phyloP scores from a whole-genome alignment of 1,284 basidiomycete genomes.

The Apiotrichum gamsii region DNA sequence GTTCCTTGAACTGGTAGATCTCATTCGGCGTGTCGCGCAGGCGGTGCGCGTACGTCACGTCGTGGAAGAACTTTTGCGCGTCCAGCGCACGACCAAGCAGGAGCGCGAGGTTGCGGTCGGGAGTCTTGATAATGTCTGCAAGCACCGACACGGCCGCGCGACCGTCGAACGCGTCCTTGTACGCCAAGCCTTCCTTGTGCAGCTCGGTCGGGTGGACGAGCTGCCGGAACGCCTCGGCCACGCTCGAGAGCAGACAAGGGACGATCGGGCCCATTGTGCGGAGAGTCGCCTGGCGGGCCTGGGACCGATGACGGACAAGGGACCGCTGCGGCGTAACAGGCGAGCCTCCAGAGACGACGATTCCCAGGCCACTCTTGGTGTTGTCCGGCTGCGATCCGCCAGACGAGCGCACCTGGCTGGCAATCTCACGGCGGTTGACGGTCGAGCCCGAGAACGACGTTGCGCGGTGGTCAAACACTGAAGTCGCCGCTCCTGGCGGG shows the following conservation, averaged over 20 bases:
- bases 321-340: constrained; percentile 36
- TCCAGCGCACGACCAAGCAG: constrained; percentile 91
- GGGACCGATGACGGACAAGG: constrained; percentile 23
- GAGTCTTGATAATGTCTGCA: constrained; percentile 95
- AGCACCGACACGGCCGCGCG: constrained; percentile 94
- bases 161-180: constrained; percentile 94
- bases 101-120: constrained; percentile 90
- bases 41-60: constrained; percentile 97
- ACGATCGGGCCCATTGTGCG: constrained; percentile 61
- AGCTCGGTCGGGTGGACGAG: constrained; percentile 71
- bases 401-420: constrained; percentile 31
- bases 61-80: constrained; percentile 98
- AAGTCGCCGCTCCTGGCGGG: constrained; percentile 30
- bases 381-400: constrained; percentile 22
- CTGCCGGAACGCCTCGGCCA: constrained; percentile 86
- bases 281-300: constrained; percentile 31
- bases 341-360: constrained; percentile 13
- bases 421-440: constrained; percentile 29
- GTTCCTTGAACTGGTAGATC: constrained; percentile 77
- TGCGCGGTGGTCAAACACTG: constrained; percentile 34
- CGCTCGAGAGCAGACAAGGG: constrained; percentile 86
- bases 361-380: not conserved
- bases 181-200: constrained; percentile 89
- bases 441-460: constrained; percentile 44
- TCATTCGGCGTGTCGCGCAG: constrained; percentile 82